These are phyloP conservation scores for Cryptosporidium felis DNA, from an alignment of 169 alveolate species.

Conservation along the genomic window DNA sequence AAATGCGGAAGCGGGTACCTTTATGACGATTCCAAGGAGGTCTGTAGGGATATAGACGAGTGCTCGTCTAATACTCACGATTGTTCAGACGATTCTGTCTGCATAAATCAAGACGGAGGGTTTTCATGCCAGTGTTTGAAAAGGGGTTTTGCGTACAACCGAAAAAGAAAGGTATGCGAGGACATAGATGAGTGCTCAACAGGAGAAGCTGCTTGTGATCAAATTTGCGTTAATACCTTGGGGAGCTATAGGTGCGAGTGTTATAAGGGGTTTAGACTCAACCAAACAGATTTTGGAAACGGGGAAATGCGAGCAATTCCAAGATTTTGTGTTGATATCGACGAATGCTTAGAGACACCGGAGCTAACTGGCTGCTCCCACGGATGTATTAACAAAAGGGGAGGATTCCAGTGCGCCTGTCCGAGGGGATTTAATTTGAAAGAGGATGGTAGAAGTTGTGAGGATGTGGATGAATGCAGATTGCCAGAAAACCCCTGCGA, in stretches of 20 bases:
- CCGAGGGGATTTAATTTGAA: slow-evolving; percentile 56
- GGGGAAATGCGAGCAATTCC: slow-evolving; percentile 41
- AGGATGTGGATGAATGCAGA: slow-evolving; percentile 79
- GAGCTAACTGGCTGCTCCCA: slow-evolving; percentile 72
- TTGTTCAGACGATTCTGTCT: slow-evolving; percentile 23
- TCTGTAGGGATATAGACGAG: slow-evolving; percentile 74
- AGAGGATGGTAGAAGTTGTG: slow-evolving; percentile 71
- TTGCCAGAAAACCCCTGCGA: slow-evolving; percentile 53
- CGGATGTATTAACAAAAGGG: slow-evolving; percentile 48
- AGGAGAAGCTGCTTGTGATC: slow-evolving; percentile 72
- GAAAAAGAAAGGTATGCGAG: slow-evolving; percentile 70
- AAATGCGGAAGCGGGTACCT: slow-evolving; percentile 71
- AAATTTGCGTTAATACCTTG: slow-evolving; percentile 73
- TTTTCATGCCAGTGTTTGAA: slow-evolving; percentile 72
- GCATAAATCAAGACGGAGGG: slow-evolving; percentile 73
- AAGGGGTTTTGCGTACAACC: slow-evolving; percentile 66
- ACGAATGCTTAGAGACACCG: slow-evolving; percentile 74
- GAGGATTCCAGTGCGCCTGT: slow-evolving; percentile 75
- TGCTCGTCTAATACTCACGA: slow-evolving; percentile 45
- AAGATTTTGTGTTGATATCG: slow-evolving; percentile 74
- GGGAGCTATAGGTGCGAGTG: slow-evolving; percentile 77
- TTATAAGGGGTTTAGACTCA: slow-evolving; percentile 67
- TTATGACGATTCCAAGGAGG: slow-evolving; percentile 17
- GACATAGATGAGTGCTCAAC: slow-evolving; percentile 78
- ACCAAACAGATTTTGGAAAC: neutral